Evolutionary conservation across 148 eudicot genomes (phyloP).

Genomic region (Gaultheria prostrata): DNA sequence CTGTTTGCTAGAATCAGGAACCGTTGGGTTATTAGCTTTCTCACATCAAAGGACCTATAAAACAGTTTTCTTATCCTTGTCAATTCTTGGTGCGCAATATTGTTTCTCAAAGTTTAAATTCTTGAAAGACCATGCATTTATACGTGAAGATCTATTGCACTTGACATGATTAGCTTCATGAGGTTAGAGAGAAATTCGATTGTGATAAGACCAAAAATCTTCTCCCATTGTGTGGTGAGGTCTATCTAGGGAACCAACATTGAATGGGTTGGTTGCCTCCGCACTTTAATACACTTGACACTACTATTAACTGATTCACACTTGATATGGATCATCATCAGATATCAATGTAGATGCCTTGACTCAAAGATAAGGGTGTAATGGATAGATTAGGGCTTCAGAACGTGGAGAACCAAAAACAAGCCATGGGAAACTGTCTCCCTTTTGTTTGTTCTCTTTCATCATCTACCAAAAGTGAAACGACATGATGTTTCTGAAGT

Average conservation of each 20-base stretch:
- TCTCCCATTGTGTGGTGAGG: background rate
- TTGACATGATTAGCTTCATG: background rate
- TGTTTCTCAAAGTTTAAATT: background rate
- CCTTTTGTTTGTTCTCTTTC: background rate
- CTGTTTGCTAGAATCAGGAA: background rate
- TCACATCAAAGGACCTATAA: background rate
- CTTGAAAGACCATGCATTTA: background rate
- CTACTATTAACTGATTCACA: background rate
- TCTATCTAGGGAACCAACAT: background rate
- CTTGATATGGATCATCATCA: background rate
- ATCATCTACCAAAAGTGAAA: background rate
- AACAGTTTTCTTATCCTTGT: background rate
- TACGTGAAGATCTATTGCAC: background rate
- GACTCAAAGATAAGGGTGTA: background rate
- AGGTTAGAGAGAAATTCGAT: background rate
- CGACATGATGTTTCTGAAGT: background rate
- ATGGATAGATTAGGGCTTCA: background rate
- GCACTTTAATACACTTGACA: background rate
- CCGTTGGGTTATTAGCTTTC: background rate
- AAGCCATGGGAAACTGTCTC: background rate
- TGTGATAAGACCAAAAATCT: background rate
- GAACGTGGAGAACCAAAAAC: background rate
- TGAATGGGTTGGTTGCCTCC: background rate
- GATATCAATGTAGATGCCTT: background rate
- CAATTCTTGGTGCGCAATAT: background rate